These are phyloP conservation scores for Luffa acutangula DNA, from an alignment of 306 rosid species.

Conservation along the genomic window DNA sequence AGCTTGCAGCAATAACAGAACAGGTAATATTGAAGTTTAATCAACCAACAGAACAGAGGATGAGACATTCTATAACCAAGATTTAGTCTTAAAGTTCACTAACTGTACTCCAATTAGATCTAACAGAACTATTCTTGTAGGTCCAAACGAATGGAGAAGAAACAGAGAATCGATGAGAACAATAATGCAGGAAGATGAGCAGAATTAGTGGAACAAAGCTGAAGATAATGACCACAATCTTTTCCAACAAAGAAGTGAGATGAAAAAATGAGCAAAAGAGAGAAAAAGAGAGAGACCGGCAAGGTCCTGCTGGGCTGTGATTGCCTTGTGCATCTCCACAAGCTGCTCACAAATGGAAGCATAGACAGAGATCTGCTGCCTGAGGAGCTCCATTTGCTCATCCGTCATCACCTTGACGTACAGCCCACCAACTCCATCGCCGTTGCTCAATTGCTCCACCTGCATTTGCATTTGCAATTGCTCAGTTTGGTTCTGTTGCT, in stretches of 20 bases:
- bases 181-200: background rate
- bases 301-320: slow-evolving; percentile 49
- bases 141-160: background rate
- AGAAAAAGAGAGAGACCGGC: slow-evolving; percentile 28
- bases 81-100: background rate
- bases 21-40: background rate
- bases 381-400: slow-evolving; percentile 55
- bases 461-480: slow-evolving; percentile 6
- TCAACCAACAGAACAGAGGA: background rate
- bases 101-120: background rate
- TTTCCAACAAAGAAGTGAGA: background rate
- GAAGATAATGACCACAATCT: background rate
- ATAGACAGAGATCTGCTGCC: slow-evolving; percentile 59
- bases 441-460: slow-evolving; percentile 7
- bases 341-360: slow-evolving; percentile 57
- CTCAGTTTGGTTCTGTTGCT: slow-evolving; percentile 10
- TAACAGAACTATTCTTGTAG: background rate
- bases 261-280: background rate
- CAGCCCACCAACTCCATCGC: slow-evolving; percentile 16
- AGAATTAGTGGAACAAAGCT: background rate
- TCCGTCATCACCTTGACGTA: slow-evolving; percentile 62
- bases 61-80: background rate
- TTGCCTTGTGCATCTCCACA: slow-evolving; percentile 54
- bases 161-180: background rate
- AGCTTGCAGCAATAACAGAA: background rate